Conservation (phyloP, 305 asterid species). For the Solanum hybrid region DNA sequence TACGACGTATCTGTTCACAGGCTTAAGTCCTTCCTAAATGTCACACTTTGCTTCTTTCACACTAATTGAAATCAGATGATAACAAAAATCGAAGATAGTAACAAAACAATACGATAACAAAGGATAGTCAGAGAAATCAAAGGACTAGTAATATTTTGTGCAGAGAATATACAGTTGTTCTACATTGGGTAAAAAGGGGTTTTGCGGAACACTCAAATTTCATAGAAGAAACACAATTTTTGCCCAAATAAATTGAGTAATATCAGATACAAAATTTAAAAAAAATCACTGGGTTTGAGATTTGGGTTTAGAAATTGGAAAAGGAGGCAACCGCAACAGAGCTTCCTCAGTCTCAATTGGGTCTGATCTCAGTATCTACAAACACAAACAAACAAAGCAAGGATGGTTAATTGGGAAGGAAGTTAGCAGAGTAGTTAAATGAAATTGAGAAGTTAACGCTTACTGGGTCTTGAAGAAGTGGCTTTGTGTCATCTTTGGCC, state of each 20-base stretch:
- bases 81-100: not conserved
- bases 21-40: not conserved
- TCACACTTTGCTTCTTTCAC: not conserved
- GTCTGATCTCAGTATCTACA: constrained; percentile 65
- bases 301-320: constrained; percentile 30
- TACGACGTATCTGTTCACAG: not conserved
- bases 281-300: not conserved
- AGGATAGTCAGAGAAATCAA: not conserved
- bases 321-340: constrained; percentile 67
- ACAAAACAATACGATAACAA: not conserved
- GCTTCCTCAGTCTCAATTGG: constrained; percentile 88
- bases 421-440: not conserved
- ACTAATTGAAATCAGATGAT: not conserved
- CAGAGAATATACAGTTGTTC: not conserved
- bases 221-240: not conserved
- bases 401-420: not conserved
- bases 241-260: not conserved
- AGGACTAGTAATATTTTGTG: too few species aligned
- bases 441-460: not conserved
- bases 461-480: constrained; percentile 75
- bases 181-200: not conserved
- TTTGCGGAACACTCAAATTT: not conserved
- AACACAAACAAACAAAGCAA: not conserved
- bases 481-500: constrained; percentile 71
- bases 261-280: not conserved